phyloP scores from a whole-genome alignment of 225 moss, liverwort and hornwort species.

The Climacium dendroides region DNA sequence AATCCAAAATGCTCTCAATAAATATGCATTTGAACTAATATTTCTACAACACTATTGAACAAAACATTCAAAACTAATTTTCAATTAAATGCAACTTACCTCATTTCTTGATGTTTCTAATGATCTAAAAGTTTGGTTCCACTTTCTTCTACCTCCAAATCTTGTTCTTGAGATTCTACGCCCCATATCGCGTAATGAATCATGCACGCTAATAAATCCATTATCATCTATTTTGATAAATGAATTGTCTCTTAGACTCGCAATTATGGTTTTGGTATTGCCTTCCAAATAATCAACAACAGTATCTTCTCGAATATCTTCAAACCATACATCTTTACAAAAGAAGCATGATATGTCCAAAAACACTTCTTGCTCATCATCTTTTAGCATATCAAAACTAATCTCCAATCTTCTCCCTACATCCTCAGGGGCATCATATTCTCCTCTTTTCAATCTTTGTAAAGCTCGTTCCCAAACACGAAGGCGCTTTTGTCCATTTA shows the following conservation, averaged over 20 bases:
- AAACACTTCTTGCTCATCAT: background rate
- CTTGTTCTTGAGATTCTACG: background rate
- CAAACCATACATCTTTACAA: background rate
- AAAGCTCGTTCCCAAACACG: background rate
- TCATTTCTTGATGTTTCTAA: background rate
- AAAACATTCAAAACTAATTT: too few species aligned
- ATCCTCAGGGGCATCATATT: background rate
- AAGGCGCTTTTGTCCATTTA: background rate
- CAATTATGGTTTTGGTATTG: background rate
- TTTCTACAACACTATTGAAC: too few species aligned
- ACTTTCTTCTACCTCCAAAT: background rate
- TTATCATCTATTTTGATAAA: background rate
- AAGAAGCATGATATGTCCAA: background rate
- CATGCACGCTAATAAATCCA: background rate
- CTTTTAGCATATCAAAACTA: background rate
- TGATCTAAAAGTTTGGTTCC: background rate
- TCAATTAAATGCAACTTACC: too few species aligned
- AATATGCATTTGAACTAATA: background rate
- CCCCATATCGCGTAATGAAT: background rate
- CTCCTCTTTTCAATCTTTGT: background rate
- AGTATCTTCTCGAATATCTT: background rate
- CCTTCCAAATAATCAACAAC: background rate
- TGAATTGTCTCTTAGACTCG: background rate
- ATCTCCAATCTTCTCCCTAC: background rate
- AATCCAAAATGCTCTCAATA: background rate